Base-by-base conservation (phyloP, 148 eudicot species). In the Dianthus caryophyllus region DNA sequence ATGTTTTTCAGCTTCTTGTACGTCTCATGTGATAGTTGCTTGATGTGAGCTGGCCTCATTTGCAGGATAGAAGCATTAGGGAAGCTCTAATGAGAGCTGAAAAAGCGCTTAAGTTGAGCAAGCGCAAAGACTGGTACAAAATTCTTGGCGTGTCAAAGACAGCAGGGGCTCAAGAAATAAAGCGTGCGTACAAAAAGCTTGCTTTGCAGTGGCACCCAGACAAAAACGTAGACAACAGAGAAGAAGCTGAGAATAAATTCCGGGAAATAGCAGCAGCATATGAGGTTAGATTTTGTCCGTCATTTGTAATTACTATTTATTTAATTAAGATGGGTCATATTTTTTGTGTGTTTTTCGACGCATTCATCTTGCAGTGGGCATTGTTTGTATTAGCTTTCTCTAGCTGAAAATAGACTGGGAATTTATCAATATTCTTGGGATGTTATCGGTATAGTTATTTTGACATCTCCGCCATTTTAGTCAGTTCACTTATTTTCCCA, bases 121-220 rank as follows among this genome's bases (percentile, higher is more conserved):
- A 93, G 76, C 91, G 98, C 69, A 89, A 93, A 82, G 96, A 93
- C 64, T 93, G 96, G 94, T 93, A 93, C 87, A 93, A 89, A 82
- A 85, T 93, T 72, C 80, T 93, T 44, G 96, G 89, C 68, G 77
- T 93, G 68, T 83, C 96, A 33, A 93, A 87, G 64, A 81, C 85
- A 20, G 85, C 96, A 44, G 75, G 91, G 16, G 57, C 82, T 57
- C 81, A 94, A 14, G 95, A 93, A 69, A 93, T 93, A 30, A 89
- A 89, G 66, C 75, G 77, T 67, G 96, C 98, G 15, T 93, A 93
- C 75, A 89, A 89, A 80, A 93, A 78, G 71, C 83, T 89, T 51
- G 98, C 96, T 77, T 87, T 93, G 83, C 84, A 87, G 71, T 93
- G 98, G 96, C 98, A 93, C 61, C 98, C 98, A 16, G 98, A 93